Evolutionary conservation across 306 rosid genomes (phyloP).

Genomic region (Medicago truncatula): MtrunA17r5.0-ANR NC_053042.1:48619001-48619500

Average conservation of each 20-base stretch:
- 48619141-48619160: conserved; percentile 81
- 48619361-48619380: conserved; percentile 81
- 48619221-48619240: conserved; percentile 84
- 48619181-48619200: conserved; percentile 78
- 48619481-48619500: conserved; percentile 38
- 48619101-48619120: conserved; percentile 75
- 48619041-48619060: conserved; percentile 54
- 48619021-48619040: conserved; percentile 72
- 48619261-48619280: conserved; percentile 64
- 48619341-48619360: conserved; percentile 66
- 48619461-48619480: conserved; percentile 77
- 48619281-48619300: conserved; percentile 77
- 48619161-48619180: conserved; percentile 87
- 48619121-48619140: conserved; percentile 74
- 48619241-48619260: conserved; percentile 79
- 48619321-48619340: conserved; percentile 76
- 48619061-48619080: conserved; percentile 57
- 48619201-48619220: conserved; percentile 97
- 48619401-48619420: conserved; percentile 58
- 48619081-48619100: conserved; percentile 61
- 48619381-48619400: conserved; percentile 67
- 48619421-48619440: conserved; percentile 86
- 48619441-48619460: conserved; percentile 83
- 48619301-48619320: conserved; percentile 91
- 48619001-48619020: conserved; percentile 80